These are phyloP conservation scores for Aphanomyces cochlioides DNA, from an alignment of 352 stramenopile species.

Conservation along the genomic window DNA sequence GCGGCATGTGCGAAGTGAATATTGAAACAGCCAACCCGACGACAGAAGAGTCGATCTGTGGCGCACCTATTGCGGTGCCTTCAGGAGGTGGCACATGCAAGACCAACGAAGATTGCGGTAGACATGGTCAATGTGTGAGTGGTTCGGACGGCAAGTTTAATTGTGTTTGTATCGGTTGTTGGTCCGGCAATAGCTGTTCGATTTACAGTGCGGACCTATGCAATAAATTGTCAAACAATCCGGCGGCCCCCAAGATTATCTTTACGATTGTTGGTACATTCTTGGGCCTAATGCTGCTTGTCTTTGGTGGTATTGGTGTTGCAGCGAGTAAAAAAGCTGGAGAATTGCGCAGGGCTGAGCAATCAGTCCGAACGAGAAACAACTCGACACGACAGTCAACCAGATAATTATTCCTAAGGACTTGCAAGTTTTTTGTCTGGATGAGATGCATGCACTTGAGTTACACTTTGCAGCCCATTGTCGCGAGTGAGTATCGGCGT, in stretches of 20 bases:
- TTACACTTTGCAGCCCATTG: too few species aligned
- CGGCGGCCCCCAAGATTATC: slow-evolving; percentile 60
- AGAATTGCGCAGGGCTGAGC: slow-evolving; percentile 9
- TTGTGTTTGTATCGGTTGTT: slow-evolving; percentile 73
- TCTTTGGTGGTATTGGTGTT: slow-evolving; percentile 68
- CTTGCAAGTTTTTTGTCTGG: too few species aligned
- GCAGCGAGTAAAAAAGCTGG: slow-evolving; percentile 54
- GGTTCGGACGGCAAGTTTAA: slow-evolving; percentile 45
- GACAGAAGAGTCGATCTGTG: slow-evolving; percentile 75
- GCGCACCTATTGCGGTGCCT: slow-evolving; percentile 51
- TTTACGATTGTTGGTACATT: slow-evolving; percentile 69
- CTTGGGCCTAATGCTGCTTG: slow-evolving; percentile 65
- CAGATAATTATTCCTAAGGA: too few species aligned
- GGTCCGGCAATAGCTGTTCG: slow-evolving; percentile 71
- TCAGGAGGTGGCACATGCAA: slow-evolving; percentile 62
- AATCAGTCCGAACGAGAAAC: too few species aligned
- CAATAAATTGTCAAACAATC: slow-evolving; percentile 55
- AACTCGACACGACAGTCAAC: too few species aligned
- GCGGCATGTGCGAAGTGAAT: slow-evolving; percentile 50
- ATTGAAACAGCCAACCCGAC: slow-evolving; percentile 50
- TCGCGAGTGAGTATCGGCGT: too few species aligned
- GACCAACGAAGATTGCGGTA: slow-evolving; percentile 58
- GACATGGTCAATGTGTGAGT: slow-evolving; percentile 68
- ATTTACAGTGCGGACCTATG: slow-evolving; percentile 69
- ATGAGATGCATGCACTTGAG: too few species aligned